These are phyloP conservation scores for Picea mariana DNA, from an alignment of 83 land plant species.

Conservation along the genomic window DNA sequence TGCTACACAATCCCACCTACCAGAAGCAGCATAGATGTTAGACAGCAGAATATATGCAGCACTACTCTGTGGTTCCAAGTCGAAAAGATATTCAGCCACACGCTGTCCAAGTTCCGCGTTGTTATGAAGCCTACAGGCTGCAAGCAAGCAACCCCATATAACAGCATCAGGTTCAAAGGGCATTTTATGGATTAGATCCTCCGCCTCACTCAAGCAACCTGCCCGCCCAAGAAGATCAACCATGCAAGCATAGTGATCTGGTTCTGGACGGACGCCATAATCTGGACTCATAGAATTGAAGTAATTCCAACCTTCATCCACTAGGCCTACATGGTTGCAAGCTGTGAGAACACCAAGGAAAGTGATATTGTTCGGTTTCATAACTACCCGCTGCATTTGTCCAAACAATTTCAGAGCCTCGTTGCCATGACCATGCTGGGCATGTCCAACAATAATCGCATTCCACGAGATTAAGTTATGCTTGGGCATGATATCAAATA, in stretches of 20 bases:
- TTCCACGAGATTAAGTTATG: neutral
- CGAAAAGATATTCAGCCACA: conserved; percentile 47
- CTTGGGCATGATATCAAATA: neutral
- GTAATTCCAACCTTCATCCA: conserved; percentile 47
- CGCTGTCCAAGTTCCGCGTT: conserved; percentile 52
- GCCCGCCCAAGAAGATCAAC: conserved; percentile 68
- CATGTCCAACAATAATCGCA: neutral
- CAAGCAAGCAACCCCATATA: conserved; percentile 62
- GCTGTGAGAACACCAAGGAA: conserved; percentile 55
- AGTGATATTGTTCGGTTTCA: conserved; percentile 55
- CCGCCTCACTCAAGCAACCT: conserved; percentile 49
- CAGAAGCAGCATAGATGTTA: conserved; percentile 62
- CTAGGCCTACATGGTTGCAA: conserved; percentile 68
- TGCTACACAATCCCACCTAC: conserved; percentile 56
- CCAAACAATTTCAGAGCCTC: neutral
- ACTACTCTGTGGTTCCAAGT: conserved; percentile 29
- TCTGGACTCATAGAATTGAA: conserved; percentile 41
- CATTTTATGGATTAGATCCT: conserved; percentile 42
- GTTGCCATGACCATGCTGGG: neutral
- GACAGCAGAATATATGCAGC: conserved; percentile 51
- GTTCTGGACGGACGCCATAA: conserved; percentile 44
- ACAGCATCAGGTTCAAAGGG: conserved; percentile 62
- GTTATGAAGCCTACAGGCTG: conserved; percentile 56
- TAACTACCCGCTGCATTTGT: neutral
- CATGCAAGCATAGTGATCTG: conserved; percentile 61